Evolutionary conservation across 1,284 basidiomycete genomes (phyloP), one percentile per base, ranked within the genome.

Genomic region (Gymnopus androsaceus): DNA sequence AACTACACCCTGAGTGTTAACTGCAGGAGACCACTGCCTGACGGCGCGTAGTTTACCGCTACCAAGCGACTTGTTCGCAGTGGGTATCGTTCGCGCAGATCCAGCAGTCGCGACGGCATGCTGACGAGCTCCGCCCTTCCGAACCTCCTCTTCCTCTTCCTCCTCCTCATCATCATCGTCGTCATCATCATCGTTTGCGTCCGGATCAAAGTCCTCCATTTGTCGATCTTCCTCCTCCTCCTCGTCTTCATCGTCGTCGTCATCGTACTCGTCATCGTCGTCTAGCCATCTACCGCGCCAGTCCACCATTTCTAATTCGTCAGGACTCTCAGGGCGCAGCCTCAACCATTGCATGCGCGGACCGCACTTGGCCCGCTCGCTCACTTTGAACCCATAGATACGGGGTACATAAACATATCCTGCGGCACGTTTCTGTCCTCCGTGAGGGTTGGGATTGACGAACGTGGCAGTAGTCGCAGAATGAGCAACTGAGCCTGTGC

Each of bases 281-380:
- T 88, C 85, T 63, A 92, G 85, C 91, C 92, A 95, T 52, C 89
- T 76, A 9, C 94, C 93, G 60, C 88, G 80, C 84, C 85, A 90
- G 72, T 96, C 94, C 19, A 95, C 92, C 64, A 81, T 75, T 63
- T 96, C 91, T 62, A 98, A 73, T 66, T 96, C 92, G 56, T 86
- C 82, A 11, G 87, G 79, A 51, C 78, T 83, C 66, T 90, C 86
- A 15, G 95, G 95, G 57, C 95, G 77, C 69, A 94, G 72, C 44
- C 95, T 80, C 73, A 98, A 74, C 96, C 96, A 99, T 64, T 90
- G 88, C 96, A 99, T 98, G 58, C 97, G 80, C 12, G 97, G 96
- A 1, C 97, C 97, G 63, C 85, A 91, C 70, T 94, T 91, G 9
- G 90, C 88, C 49, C 85, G 78, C 68, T 92, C 90, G 69, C 86